Conservation (phyloP, 2,329 filamentous ascomycete genomes). For the Aspergillus pseudotamarii region DNA sequence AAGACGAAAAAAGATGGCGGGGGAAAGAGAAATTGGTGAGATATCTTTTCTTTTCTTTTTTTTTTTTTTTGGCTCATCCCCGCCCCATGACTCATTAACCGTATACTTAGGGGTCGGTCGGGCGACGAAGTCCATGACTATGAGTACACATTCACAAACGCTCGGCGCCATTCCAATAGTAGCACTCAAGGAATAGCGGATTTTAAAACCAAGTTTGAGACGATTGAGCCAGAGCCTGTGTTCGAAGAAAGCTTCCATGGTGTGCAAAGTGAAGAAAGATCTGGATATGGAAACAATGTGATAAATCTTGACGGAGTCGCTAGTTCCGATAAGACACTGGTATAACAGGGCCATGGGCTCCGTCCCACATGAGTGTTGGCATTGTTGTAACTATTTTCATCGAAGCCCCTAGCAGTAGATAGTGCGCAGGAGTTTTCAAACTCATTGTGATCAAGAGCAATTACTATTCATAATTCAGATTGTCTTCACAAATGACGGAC, state of each 20-base stretch:
- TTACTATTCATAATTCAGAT: neutral
- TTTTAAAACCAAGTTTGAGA: slow-evolving; percentile 97
- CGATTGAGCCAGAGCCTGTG: slow-evolving; percentile 83
- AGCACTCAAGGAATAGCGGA: slow-evolving; percentile 73
- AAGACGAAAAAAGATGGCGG: slow-evolving; percentile 96
- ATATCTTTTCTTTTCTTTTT: slow-evolving; percentile 2
- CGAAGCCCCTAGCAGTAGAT: neutral
- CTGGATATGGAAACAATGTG: slow-evolving; percentile 17
- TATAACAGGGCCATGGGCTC: neutral
- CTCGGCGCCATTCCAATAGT: slow-evolving; percentile 90
- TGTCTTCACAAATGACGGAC: neutral
- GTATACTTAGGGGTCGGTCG: slow-evolving; percentile 69
- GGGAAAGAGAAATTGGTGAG: slow-evolving; percentile 93
- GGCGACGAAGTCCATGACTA: slow-evolving; percentile 85
- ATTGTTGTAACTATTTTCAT: neutral
- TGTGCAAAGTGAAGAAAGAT: slow-evolving; percentile 52
- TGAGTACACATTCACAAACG: slow-evolving; percentile 79
- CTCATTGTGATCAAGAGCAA: neutral
- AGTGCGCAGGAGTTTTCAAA: neutral
- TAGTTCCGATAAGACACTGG: slow-evolving; percentile 35
- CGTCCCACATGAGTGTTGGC: neutral
- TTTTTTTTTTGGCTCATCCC: neutral
- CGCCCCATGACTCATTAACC: neutral
- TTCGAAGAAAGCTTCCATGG: slow-evolving; percentile 88
- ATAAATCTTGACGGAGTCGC: slow-evolving; percentile 48